These are phyloP conservation scores for Nosema muscidifuracis DNA, from an alignment of 371 early-diverging fungal species.

Conservation along the genomic window DNA sequence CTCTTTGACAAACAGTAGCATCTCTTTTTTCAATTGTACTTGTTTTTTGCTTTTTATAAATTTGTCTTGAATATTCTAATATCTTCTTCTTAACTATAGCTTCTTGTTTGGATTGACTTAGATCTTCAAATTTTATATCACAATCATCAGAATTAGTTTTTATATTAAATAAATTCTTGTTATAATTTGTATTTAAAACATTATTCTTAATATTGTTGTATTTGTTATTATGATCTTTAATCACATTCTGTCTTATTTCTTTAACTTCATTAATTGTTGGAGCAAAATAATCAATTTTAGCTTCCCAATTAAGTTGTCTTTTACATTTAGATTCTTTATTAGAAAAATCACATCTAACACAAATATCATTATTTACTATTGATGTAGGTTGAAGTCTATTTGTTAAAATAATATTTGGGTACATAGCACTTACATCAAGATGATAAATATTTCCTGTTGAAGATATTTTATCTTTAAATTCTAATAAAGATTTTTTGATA, in stretches of 20 bases:
- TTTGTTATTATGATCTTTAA: constrained; percentile 64
- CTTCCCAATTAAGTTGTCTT: constrained; percentile 86
- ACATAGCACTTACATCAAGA: constrained; percentile 98
- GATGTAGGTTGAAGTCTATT: constrained; percentile 96
- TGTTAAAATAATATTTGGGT: constrained; percentile 97
- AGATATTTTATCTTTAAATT: constrained; percentile 6
- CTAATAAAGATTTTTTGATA: constrained; percentile 24
- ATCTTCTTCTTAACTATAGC: constrained; percentile 72
- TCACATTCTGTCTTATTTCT: constrained; percentile 77
- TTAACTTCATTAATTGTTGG: constrained; percentile 78
- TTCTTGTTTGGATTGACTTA: constrained; percentile 72
- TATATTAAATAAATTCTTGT: too few relatives aligned
- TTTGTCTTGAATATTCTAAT: constrained; percentile 76
- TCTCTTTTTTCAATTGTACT: constrained; percentile 62
- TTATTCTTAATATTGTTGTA: background rate
- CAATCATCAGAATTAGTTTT: constrained; percentile 34
- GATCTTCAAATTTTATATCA: constrained; percentile 64
- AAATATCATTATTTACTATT: constrained; percentile 77
- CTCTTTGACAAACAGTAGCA: constrained; percentile 82
- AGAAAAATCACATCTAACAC: constrained; percentile 89
- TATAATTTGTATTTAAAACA: background rate
- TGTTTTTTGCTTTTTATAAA: constrained; percentile 74
- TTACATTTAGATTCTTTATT: constrained; percentile 77
- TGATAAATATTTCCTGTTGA: constrained; percentile 72
- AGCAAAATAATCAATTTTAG: constrained; percentile 90